Conservation (phyloP, 2,329 filamentous ascomycete species). For the Chrysoporthe puriensis region DNA sequence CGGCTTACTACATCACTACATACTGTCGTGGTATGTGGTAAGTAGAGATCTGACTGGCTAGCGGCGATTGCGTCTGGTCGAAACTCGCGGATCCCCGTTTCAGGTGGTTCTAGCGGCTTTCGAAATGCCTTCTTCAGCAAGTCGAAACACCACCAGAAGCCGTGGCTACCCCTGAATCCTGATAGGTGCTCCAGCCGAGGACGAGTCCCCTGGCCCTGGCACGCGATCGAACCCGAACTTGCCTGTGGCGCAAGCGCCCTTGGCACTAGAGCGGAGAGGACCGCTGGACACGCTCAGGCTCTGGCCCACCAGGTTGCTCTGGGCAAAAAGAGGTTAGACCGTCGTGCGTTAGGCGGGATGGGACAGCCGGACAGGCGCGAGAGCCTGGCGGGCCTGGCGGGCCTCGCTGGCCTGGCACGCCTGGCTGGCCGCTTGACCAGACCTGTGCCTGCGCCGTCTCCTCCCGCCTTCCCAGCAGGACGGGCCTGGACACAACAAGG, state of each 20-base stretch:
- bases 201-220: slow-evolving; percentile 9
- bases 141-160: slow-evolving; percentile 25
- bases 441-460: not conserved
- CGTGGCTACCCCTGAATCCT: not conserved
- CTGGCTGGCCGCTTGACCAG: not conserved
- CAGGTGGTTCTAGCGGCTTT: slow-evolving; percentile 29
- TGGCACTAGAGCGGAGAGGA: slow-evolving; percentile 13
- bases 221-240: not conserved
- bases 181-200: slow-evolving; percentile 6
- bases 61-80: not conserved
- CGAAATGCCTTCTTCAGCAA: slow-evolving; percentile 23
- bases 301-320: slow-evolving; percentile 7
- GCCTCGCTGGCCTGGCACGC: no score
- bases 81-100: slow-evolving; percentile 20
- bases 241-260: slow-evolving; percentile 21
- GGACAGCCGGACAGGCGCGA: not conserved
- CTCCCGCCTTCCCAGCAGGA: slow-evolving; percentile 1
- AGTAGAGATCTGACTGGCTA: slow-evolving; percentile 7
- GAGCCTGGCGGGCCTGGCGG: not conserved
- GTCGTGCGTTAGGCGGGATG: slow-evolving; percentile 1
- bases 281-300: not conserved
- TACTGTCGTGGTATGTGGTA: not conserved
- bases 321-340: slow-evolving; percentile 1
- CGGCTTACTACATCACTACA: slow-evolving; percentile 1
- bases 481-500: not conserved